These are phyloP conservation scores for Colletotrichum tofieldiae DNA, from an alignment of 2,329 filamentous ascomycete species.

Conservation along the genomic window DNA sequence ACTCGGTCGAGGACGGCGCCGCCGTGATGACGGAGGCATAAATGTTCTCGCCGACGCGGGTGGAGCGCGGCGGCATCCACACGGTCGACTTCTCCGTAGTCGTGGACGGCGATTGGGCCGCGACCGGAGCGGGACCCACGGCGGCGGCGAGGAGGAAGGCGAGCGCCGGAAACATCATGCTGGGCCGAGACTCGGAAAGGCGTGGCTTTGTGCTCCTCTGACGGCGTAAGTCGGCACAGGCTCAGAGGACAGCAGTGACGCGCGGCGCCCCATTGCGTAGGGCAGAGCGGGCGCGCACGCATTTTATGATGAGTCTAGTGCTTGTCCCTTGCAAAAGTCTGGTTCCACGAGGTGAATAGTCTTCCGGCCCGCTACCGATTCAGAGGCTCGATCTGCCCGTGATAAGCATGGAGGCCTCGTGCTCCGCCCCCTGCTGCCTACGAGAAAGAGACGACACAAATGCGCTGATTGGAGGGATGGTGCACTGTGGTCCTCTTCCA, in stretches of 20 bases:
- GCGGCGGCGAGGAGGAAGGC: not conserved
- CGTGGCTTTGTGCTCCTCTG: not conserved
- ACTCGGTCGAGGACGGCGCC: constrained; percentile 37
- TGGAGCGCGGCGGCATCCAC: constrained; percentile 38
- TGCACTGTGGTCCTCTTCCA: not conserved
- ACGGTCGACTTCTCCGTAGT: constrained; percentile 28
- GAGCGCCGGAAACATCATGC: constrained; percentile 6
- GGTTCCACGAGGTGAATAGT: not conserved
- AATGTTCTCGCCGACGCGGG: constrained; percentile 24
- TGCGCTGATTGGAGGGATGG: constrained; percentile 1
- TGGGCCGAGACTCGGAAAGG: not conserved
- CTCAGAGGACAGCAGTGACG: not conserved
- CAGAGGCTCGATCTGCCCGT: not conserved
- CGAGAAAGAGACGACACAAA: not conserved
- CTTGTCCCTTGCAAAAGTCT: not conserved
- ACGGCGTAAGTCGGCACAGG: no score
- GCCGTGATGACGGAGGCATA: constrained; percentile 41
- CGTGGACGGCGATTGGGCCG: constrained; percentile 29
- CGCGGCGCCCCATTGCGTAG: not conserved
- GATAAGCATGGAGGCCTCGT: constrained; percentile 25
- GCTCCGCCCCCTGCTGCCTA: constrained; percentile 19
- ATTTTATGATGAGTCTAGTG: not conserved
- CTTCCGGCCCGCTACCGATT: not conserved
- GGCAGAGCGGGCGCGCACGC: not conserved
- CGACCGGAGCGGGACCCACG: not conserved